These are phyloP conservation scores for Venturiaceae sp. DNA, from an alignment of 2,329 filamentous ascomycete genomes.

Conservation along the genomic window DNA sequence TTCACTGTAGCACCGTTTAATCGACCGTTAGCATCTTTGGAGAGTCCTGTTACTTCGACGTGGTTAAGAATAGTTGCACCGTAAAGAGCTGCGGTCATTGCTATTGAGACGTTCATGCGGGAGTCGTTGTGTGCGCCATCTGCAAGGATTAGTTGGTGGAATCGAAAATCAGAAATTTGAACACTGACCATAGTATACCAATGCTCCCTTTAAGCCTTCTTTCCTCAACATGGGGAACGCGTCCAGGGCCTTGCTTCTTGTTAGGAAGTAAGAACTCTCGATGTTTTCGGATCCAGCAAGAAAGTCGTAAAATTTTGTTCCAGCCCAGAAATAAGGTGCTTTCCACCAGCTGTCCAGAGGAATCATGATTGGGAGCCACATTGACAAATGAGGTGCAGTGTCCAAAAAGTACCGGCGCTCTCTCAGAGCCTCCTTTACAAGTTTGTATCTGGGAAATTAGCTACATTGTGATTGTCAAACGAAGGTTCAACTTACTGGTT, in stretches of 20 bases:
- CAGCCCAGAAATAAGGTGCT: conserved; percentile 68
- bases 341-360: conserved; percentile 78
- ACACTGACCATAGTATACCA: conserved; percentile 68
- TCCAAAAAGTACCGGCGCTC: conserved; percentile 78
- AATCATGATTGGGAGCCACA: conserved; percentile 75
- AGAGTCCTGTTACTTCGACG: conserved; percentile 65
- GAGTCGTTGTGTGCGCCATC: conserved; percentile 90
- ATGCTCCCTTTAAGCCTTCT: conserved; percentile 65
- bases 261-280: conserved; percentile 81
- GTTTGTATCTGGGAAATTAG: conserved; percentile 39
- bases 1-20: conserved; percentile 65
- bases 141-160: conserved; percentile 14
- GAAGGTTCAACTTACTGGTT: conserved; percentile 46
- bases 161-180: no score
- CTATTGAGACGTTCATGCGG: conserved; percentile 82
- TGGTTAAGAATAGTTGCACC: conserved; percentile 77
- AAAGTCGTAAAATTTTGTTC: conserved; percentile 76
- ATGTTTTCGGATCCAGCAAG: conserved; percentile 80
- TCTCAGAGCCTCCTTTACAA: conserved; percentile 72
- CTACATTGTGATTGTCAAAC: not conserved
- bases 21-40: conserved; percentile 63
- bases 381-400: conserved; percentile 72
- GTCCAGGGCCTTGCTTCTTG: conserved; percentile 75
- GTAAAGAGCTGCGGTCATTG: conserved; percentile 82
- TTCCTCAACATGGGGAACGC: conserved; percentile 84